These are phyloP conservation scores for Hapsidospora chrysogenum DNA, from an alignment of 495 filamentous ascomycete species.

Conservation along the genomic window DNA sequence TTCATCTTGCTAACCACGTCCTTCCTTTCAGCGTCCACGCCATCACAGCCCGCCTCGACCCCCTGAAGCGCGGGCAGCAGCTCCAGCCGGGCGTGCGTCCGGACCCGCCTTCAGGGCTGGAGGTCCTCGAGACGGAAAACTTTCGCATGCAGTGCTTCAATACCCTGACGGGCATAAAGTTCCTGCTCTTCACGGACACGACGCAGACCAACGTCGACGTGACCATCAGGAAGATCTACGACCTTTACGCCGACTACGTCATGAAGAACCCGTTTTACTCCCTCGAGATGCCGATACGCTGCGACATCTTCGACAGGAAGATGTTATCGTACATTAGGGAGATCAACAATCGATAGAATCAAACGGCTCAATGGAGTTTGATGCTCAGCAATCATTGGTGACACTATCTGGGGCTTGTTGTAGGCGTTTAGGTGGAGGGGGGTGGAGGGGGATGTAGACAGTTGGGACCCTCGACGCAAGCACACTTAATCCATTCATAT, in stretches of 20 bases:
- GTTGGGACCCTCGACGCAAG: too few relatives aligned
- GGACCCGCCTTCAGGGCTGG: slow-evolving; percentile 53
- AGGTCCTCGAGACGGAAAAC: slow-evolving; percentile 77
- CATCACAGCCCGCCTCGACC: slow-evolving; percentile 68
- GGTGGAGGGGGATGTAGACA: background rate
- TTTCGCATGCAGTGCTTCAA: slow-evolving; percentile 93
- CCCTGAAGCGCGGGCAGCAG: slow-evolving; percentile 22
- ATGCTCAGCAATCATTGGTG: too few relatives aligned
- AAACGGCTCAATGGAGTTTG: too few relatives aligned
- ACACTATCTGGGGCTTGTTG: background rate
- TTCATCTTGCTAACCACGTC: background rate
- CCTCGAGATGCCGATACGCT: slow-evolving; percentile 90
- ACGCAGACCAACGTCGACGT: slow-evolving; percentile 73
- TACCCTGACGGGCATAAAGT: slow-evolving; percentile 87
- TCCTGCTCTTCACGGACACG: slow-evolving; percentile 88
- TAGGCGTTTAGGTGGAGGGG: slow-evolving; percentile 2
- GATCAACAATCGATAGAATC: slow-evolving; percentile 29
- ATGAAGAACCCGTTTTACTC: slow-evolving; percentile 99
- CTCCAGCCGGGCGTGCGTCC: slow-evolving; percentile 22
- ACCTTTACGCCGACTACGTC: slow-evolving; percentile 90
- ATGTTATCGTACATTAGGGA: slow-evolving; percentile 55
- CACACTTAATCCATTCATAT: too few relatives aligned
- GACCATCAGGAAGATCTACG: slow-evolving; percentile 71
- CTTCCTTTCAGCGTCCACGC: slow-evolving; percentile 54
- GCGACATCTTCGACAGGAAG: slow-evolving; percentile 84